Percentiles rank a stretch among this genome's conserved stretches.
phyloP scores from a whole-genome alignment of 768 basidiomycete genomes.

The Boletellus ananiceps region DNA sequence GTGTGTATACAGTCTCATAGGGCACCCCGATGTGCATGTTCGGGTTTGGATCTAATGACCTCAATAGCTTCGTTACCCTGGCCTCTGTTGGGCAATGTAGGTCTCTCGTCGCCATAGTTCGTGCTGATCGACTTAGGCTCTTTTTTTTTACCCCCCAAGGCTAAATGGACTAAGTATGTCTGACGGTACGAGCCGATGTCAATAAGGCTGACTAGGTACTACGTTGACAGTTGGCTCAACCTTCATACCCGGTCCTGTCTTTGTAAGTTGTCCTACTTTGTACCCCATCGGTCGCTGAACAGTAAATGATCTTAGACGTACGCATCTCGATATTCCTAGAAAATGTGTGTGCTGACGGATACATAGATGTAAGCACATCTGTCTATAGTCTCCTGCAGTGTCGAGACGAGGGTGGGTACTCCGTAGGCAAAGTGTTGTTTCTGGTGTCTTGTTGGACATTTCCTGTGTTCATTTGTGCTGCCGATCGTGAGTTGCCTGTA shows the following conservation, averaged over 20 bases:
- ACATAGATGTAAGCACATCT: conserved; percentile 8
- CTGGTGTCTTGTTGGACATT: conserved; percentile 1
- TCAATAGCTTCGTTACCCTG: conserved; percentile 1
- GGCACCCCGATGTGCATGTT: not conserved
- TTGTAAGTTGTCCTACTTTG: not conserved
- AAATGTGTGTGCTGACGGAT: not conserved
- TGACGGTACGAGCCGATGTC: not conserved
- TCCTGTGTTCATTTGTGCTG: conserved; percentile 4
- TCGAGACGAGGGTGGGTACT: not conserved
- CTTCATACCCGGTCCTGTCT: not conserved
- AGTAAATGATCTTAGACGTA: not conserved
- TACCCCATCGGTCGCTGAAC: not conserved
- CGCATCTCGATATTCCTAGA: not conserved
- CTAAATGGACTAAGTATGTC: not conserved
- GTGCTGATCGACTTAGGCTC: no score
- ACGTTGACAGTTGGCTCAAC: not conserved
- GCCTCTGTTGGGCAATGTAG: conserved; percentile 2
- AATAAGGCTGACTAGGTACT: not conserved
- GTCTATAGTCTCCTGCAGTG: not conserved
- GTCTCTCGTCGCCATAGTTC: not conserved
- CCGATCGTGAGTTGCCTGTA: conserved; percentile 7
- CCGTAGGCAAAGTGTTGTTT: conserved; percentile 3
- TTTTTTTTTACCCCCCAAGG: not conserved
- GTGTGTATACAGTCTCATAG: not conserved
- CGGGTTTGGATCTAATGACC: not conserved